Percentiles rank a stretch among this genome's conserved stretches.
Evolutionary conservation across 108 stramenopile genomes (phyloP).

Genomic region (Mediolabrus comicus): DNA sequence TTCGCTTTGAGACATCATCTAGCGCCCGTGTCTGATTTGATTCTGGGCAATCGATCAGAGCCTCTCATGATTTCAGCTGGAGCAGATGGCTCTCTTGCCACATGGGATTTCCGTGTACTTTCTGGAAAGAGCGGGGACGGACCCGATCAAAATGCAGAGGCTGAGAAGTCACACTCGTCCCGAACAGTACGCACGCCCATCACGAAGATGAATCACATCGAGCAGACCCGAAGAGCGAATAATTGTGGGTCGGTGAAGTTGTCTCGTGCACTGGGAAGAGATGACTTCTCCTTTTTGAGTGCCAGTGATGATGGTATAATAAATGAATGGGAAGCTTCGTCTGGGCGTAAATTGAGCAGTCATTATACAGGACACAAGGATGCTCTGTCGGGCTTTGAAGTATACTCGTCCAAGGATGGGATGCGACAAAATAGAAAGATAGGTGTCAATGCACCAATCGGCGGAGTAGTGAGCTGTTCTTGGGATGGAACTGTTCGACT

Average conservation of each 20-base stretch:
- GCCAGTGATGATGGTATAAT: constrained; percentile 67
- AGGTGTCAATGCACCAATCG: constrained; percentile 21
- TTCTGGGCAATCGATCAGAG: constrained; percentile 79
- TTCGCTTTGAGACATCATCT: constrained; percentile 77
- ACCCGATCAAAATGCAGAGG: neutral
- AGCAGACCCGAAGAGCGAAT: constrained; percentile 9
- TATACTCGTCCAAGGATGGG: constrained; percentile 31
- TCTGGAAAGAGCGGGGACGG: constrained; percentile 36
- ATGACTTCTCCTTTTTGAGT: constrained; percentile 58
- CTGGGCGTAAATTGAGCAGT: constrained; percentile 50
- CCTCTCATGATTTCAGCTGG: constrained; percentile 79
- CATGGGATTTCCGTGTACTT: constrained; percentile 84
- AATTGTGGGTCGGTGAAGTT: constrained; percentile 42
- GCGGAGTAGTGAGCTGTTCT: constrained; percentile 68
- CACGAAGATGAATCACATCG: constrained; percentile 45
- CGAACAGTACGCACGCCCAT: constrained; percentile 58
- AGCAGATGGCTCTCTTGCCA: constrained; percentile 75
- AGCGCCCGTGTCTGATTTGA: constrained; percentile 73
- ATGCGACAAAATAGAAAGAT: constrained; percentile 19
- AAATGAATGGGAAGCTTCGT: constrained; percentile 78
- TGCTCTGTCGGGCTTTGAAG: constrained; percentile 56
- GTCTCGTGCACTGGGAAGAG: constrained; percentile 36
- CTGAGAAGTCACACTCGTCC: constrained; percentile 7
- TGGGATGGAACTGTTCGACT: constrained; percentile 87
- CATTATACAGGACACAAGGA: constrained; percentile 62